These are phyloP conservation scores for Achlya hypogyna DNA, from an alignment of 352 stramenopile species.

Conservation along the genomic window DNA sequence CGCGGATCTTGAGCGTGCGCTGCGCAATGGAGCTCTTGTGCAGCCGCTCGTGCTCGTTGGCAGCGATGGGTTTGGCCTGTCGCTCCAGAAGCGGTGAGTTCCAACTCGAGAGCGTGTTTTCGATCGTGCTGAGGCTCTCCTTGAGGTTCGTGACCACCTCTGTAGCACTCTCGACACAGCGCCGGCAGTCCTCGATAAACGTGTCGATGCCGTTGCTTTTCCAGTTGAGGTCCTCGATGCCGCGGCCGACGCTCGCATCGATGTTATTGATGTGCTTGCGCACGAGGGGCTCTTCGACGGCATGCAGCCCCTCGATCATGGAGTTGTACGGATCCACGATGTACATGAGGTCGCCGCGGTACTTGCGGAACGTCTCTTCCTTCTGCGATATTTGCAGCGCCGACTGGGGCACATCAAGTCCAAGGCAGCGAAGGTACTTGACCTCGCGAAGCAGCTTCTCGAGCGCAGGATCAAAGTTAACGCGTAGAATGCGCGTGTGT, in stretches of 20 bases:
- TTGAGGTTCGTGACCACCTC: slow-evolving; percentile 95
- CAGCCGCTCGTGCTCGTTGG: slow-evolving; percentile 93
- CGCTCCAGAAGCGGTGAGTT: slow-evolving; percentile 90
- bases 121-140: slow-evolving; percentile 92
- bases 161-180: slow-evolving; percentile 80
- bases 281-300: slow-evolving; percentile 94
- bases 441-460: slow-evolving; percentile 96
- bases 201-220: slow-evolving; percentile 86
- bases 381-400: slow-evolving; percentile 94
- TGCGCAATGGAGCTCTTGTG: slow-evolving; percentile 91
- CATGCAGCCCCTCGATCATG: slow-evolving; percentile 93
- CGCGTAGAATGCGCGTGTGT: slow-evolving; percentile 85
- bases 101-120: slow-evolving; percentile 90
- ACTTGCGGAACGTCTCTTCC: slow-evolving; percentile 93
- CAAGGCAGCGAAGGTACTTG: slow-evolving; percentile 95
- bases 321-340: slow-evolving; percentile 98
- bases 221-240: slow-evolving; percentile 95
- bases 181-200: slow-evolving; percentile 91
- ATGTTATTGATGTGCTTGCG: slow-evolving; percentile 95
- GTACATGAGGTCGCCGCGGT: slow-evolving; percentile 94
- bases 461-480: slow-evolving; percentile 97
- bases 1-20: slow-evolving; percentile 92
- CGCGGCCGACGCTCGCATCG: slow-evolving; percentile 87
- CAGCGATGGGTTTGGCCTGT: slow-evolving; percentile 93
- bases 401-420: slow-evolving; percentile 90